Evolutionary conservation across 257 asterid genomes (phyloP), one percentile per base, ranked within the genome.

Genomic region (Avicennia marina): DNA sequence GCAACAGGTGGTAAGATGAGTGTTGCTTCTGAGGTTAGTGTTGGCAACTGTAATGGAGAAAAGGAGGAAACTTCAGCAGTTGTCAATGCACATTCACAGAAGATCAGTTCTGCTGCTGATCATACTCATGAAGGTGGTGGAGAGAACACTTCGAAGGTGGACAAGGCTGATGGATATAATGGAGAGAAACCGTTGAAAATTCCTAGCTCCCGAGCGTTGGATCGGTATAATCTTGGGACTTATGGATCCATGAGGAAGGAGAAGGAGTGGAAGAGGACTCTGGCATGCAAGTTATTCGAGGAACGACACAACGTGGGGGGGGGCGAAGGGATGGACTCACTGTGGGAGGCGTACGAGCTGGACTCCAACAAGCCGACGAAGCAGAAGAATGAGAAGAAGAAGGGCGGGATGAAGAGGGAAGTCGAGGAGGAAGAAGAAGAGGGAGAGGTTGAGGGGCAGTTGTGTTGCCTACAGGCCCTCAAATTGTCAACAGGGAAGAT

Each of bases 241-340:
- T 21, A 21, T 15, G 56, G 56, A 2, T 49, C 56, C 56, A 49
- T 22, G 53, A 53, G 59, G 59, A 53, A 33, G 59, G 43, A 32
- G 59, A 36, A 55, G 29, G 61, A 55, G 27, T 55, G 61, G 61
- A 55, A 33, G 61, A 33, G 61, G 17, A 55, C 61, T 12, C 29
- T 55, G 46, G 61, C 46, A 2, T 33, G 61, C 31, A 55, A 55
- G 16, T 21, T 55, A 9, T 55, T 55, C 46, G 45, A 32, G 54
- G 98, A 83, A 24, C 49, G 90, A 53, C 78, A 80, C 63, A 66
- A 75, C 32, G 77, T 52, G 0, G 69, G 53, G 6, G 85, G 81
- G 6, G 79, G 82, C 3, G 95, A 90, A 59, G 96, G 89, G 38
- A 90, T 90, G 98, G 95, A 90, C 53, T 78, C 83, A 7, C 33